Evolutionary conservation across 2,329 filamentous ascomycete genomes (phyloP).

Genomic region (Chrysoporthe austroafricana): DNA sequence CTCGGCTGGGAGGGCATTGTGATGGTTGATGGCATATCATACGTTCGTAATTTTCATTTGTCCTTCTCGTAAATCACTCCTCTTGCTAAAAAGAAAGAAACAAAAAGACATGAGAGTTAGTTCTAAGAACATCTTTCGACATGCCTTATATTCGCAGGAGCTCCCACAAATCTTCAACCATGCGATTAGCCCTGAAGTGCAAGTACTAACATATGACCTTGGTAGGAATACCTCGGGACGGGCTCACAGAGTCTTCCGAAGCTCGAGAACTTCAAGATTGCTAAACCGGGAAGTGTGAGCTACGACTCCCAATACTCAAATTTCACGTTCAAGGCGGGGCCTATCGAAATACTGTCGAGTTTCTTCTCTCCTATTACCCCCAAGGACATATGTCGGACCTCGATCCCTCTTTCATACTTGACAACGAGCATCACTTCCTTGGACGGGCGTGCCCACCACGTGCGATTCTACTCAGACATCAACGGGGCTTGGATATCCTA

Average conservation of each 20-base stretch:
- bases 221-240: slow-evolving; percentile 41
- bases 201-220: neutral
- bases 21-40: slow-evolving; percentile 37
- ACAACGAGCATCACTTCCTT: slow-evolving; percentile 68
- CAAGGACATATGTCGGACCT: slow-evolving; percentile 73
- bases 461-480: slow-evolving; percentile 66
- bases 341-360: slow-evolving; percentile 45
- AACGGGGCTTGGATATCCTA: slow-evolving; percentile 80
- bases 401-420: slow-evolving; percentile 77
- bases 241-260: slow-evolving; percentile 47
- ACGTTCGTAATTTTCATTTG: slow-evolving; percentile 26
- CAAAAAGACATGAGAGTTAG: no score
- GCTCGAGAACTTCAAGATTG: slow-evolving; percentile 31
- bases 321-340: slow-evolving; percentile 35
- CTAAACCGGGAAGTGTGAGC: slow-evolving; percentile 27
- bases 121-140: neutral
- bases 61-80: neutral
- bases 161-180: neutral
- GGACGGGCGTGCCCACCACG: slow-evolving; percentile 45
- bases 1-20: slow-evolving; percentile 32
- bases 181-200: neutral
- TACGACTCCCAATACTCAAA: slow-evolving; percentile 33
- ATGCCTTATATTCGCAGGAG: neutral
- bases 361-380: slow-evolving; percentile 76
- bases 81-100: neutral